These are phyloP conservation scores for Infundibulicybe gibba DNA, from an alignment of 768 basidiomycete genomes.

Conservation along the genomic window DNA sequence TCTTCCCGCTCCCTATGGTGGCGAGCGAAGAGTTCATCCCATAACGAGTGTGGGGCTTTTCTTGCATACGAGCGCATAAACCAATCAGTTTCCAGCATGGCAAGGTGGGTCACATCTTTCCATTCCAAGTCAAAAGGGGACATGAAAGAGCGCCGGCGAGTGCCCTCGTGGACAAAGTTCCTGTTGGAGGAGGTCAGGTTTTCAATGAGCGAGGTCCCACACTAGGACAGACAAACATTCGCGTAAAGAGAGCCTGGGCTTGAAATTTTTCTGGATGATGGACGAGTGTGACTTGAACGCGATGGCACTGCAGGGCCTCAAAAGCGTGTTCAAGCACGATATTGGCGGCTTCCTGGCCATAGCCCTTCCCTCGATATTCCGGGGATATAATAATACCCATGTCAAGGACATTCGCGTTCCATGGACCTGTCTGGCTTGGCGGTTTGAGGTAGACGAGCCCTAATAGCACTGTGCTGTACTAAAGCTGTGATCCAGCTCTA, in stretches of 20 bases:
- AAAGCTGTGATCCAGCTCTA: not conserved
- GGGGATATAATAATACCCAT: conserved; percentile 50
- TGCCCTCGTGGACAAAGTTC: conserved; percentile 64
- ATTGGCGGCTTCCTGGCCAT: conserved; percentile 42
- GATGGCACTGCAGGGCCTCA: conserved; percentile 37
- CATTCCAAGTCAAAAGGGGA: conserved; percentile 40
- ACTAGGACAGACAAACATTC: conserved; percentile 21
- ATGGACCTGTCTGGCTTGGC: conserved; percentile 21
- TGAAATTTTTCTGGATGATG: conserved; percentile 38
- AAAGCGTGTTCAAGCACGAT: conserved; percentile 47
- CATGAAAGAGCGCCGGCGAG: conserved; percentile 49
- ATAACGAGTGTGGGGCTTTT: conserved; percentile 37
- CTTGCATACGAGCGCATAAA: conserved; percentile 22
- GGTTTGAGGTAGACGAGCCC: conserved; percentile 43
- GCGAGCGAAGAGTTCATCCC: conserved; percentile 61
- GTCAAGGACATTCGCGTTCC: conserved; percentile 41
- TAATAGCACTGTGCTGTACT: conserved; percentile 14
- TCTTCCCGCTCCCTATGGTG: conserved; percentile 58
- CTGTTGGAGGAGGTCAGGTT: conserved; percentile 19
- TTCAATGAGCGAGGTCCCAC: not conserved
- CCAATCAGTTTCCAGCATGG: conserved; percentile 64
- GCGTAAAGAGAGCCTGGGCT: conserved; percentile 45
- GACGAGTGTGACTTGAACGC: conserved; percentile 50
- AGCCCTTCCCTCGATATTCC: conserved; percentile 33
- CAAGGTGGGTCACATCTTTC: conserved; percentile 60